Base-by-base conservation (phyloP, 805 yeast genomes). In the Kluyveromyces siamensis region DNA sequence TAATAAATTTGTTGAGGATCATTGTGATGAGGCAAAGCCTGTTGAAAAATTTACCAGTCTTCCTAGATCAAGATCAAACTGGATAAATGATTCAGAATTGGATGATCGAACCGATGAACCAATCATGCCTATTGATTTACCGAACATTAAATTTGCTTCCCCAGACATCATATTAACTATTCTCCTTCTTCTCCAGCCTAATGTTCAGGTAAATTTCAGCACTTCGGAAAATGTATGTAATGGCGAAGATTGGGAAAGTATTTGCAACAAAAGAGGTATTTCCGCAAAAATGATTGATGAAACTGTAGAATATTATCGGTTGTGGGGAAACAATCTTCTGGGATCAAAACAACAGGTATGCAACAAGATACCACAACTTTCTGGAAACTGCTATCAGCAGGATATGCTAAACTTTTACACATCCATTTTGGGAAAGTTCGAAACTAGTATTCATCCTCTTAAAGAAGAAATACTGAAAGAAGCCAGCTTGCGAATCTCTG, bases 401-500 rank as follows among this genome's bases (percentile, higher is more conserved):
- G 67, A 41, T 58, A 80, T 14, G 63, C 80, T 19, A 37, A 51
- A 50, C 21, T 64, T 62, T 46, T 63, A 61, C 62, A 64, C 87
- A 0, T 70, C 72, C 1, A 69, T 74, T 1, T 61, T 86, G 44
- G 57, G 58, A 38, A 46, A 47, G 27, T 58, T 51, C 47, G 46
- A 38, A 8, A 27, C 33, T 2, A 37, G 41, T 11, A 41, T 43
- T 6, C 37, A 47, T 51, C 56, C 0, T 77, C 85, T 81, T 55
- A 65, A 62, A 38, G 74, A 71, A 11, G 52, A 52, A 3, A 70
- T 90, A 11, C 65, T 79, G 52, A 72, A 77, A 30, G 64, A 72
- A 46, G 81, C 93, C 0, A 76, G 95, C 16, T 57, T 72, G 19
- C 64, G 96, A 40, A 72, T 91, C 25, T 77, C 95, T 0, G 93